A percentile compares a stretch with the other conserved stretches of the same genome.
Conservation (phyloP, 2,329 filamentous ascomycete species). For the Colletotrichum abscissum region DNA sequence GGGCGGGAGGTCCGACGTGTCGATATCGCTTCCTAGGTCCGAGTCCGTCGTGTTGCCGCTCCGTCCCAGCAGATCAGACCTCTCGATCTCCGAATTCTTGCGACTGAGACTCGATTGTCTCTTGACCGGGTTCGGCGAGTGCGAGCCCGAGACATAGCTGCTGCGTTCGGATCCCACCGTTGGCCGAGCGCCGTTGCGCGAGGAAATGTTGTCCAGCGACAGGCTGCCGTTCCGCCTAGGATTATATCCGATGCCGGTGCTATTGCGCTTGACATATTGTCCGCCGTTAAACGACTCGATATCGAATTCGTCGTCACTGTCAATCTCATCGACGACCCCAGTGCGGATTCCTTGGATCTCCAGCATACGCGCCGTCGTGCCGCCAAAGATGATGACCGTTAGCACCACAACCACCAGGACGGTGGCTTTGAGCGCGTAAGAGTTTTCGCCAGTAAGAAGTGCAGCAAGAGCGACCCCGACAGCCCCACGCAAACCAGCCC, state of each 20-base stretch:
- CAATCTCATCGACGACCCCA: conserved; percentile 95
- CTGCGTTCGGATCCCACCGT: conserved; percentile 39
- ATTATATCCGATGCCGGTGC: conserved; percentile 80
- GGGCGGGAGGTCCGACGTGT: conserved; percentile 74
- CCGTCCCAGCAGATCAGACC: conserved; percentile 65
- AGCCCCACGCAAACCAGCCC: conserved; percentile 94
- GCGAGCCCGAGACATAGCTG: conserved; percentile 65
- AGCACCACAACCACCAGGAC: conserved; percentile 98
- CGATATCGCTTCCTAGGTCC: conserved; percentile 72
- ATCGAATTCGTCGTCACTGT: conserved; percentile 98
- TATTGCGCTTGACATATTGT: conserved; percentile 84
- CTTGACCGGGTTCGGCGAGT: conserved; percentile 57
- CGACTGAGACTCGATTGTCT: conserved; percentile 63
- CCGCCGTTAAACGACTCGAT: conserved; percentile 82
- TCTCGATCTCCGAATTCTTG: conserved; percentile 64
- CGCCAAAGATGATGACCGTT: conserved; percentile 98
- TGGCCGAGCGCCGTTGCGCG: conserved; percentile 35
- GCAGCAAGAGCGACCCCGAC: conserved; percentile 96
- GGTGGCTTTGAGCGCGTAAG: conserved; percentile 86
- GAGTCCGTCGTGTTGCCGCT: conserved; percentile 62
- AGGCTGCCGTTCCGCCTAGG: conserved; percentile 75
- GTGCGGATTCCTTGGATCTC: conserved; percentile 97
- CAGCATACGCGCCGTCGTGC: conserved; percentile 96
- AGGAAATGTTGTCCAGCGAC: conserved; percentile 63
- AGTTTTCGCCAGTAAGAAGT: conserved; percentile 84